Base-by-base conservation (phyloP, 345 rosid species). In the Bretschneidera sinensis region DNA sequence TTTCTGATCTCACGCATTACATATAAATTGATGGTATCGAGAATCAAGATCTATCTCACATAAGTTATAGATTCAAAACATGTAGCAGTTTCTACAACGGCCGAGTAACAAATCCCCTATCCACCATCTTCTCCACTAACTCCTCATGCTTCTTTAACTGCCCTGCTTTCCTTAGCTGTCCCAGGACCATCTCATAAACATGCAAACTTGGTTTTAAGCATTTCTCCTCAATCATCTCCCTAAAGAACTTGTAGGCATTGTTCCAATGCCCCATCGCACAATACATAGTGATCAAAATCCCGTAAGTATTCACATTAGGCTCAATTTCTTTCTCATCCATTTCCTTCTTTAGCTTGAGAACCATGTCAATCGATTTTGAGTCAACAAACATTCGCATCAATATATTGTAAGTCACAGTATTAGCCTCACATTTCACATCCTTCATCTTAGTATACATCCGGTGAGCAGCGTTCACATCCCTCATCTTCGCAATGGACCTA, bases 181-280 rank as follows among this genome's bases (percentile, higher is more conserved):
- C 67, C 62, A 90, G 78, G 54, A 94, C 96, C 92, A 76, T 83
- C 57, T 83, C 76, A 54, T 90, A 88, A 19, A 84, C 78, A 4
- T 75, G 69, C 73, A 80, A 20, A 60, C 86, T 84, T 17, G 98
- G 98, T 65, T 72, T 81, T 73, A 87, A 72, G 72, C 90, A 62
- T 71, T 90, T 94, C 64, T 82, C 97, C 66, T 84, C 96, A 15
- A 90, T 74, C 99, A 94, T 94, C 73, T 90, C 97, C 45, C 61
- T 76, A 20, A 90, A 83, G 51, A 73, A 69, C 80, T 82, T 90
- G 75, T 88, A 85, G 7, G 96, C 97, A 79, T 90, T 84, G 55
- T 85, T 94, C 99, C 99, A 94, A 57, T 94, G 97, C 43, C 96
- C 96, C 92, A 81, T 94, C 55, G 83, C 88, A 66, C 95, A 94